phyloP scores from a whole-genome alignment of 2,329 filamentous ascomycete genomes.

The Xylaria multiplex region DNA sequence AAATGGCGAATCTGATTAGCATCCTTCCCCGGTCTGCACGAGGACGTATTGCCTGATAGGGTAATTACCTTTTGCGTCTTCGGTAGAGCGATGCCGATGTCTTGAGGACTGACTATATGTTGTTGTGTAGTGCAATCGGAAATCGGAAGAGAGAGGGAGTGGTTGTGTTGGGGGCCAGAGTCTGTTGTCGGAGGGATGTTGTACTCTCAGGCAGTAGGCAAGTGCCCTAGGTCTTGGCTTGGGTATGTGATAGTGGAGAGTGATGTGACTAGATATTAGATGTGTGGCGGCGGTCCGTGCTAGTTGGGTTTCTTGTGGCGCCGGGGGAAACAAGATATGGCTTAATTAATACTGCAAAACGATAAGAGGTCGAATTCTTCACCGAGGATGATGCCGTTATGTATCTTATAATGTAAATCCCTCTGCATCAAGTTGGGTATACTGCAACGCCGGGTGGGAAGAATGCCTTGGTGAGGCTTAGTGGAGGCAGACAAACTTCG shows the following conservation, averaged over 20 bases:
- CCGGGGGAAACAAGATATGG: not conserved
- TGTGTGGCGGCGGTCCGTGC: constrained; percentile 5
- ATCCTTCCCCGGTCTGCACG: constrained; percentile 5
- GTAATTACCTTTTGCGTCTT: constrained; percentile 34
- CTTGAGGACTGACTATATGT: constrained; percentile 15
- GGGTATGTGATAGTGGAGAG: no score
- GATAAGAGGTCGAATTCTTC: not conserved
- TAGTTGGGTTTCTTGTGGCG: not conserved
- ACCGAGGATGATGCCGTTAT: not conserved
- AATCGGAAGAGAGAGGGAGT: not conserved
- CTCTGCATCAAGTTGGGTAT: not conserved
- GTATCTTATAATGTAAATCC: constrained; percentile 10
- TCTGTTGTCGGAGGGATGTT: not conserved
- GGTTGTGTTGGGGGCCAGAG: constrained; percentile 22
- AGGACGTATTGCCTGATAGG: constrained; percentile 29
- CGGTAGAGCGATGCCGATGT: constrained; percentile 6
- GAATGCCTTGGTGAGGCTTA: not conserved
- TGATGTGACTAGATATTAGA: no score
- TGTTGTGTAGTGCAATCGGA: constrained; percentile 3
- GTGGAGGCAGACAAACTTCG: not conserved
- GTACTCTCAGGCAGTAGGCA: not conserved
- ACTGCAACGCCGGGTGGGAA: not conserved
- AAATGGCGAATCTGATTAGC: constrained; percentile 19
- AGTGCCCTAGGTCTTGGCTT: no score
- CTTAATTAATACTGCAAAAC: constrained; percentile 5